phyloP scores from a whole-genome alignment of 192 early-diverging fungal genomes.

The Coemansia sp. region DNA sequence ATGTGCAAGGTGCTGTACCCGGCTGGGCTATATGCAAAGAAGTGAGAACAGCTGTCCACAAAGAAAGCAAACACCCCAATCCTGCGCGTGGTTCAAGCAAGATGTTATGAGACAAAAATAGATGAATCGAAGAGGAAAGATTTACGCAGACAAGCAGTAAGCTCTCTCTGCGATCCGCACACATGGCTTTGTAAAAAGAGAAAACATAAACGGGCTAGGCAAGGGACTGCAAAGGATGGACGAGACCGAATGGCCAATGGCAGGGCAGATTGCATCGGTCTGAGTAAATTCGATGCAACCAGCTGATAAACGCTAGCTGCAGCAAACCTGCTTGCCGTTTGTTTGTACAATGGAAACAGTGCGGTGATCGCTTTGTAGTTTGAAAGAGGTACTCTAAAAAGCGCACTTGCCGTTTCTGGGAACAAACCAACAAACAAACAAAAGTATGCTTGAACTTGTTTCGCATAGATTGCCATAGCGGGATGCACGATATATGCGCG shows the following conservation, averaged over 20 bases:
- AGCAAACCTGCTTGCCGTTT: neutral
- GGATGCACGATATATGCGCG: neutral
- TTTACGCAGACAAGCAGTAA: neutral
- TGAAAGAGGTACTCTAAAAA: constrained; percentile 10
- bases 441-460: neutral
- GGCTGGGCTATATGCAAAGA: neutral
- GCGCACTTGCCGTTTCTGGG: constrained; percentile 4
- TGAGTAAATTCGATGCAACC: constrained; percentile 3
- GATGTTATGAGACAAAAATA: neutral
- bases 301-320: neutral
- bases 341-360: constrained; percentile 7
- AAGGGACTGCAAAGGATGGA: constrained; percentile 11
- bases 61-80: neutral
- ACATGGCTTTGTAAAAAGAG: constrained; percentile 2
- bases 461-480: neutral
- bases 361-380: constrained; percentile 1
- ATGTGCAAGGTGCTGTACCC: neutral
- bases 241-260: constrained; percentile 8
- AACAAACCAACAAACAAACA: constrained; percentile 6
- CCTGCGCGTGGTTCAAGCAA: neutral
- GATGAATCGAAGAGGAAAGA: neutral
- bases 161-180: neutral
- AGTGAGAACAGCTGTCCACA: neutral
- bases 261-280: neutral
- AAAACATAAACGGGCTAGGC: neutral